Percentiles rank a stretch among this genome's conserved stretches.
These are phyloP conservation scores for Ascochyta rabiei DNA, from an alignment of 2,329 filamentous ascomycete species.

Conservation along the genomic window DNA sequence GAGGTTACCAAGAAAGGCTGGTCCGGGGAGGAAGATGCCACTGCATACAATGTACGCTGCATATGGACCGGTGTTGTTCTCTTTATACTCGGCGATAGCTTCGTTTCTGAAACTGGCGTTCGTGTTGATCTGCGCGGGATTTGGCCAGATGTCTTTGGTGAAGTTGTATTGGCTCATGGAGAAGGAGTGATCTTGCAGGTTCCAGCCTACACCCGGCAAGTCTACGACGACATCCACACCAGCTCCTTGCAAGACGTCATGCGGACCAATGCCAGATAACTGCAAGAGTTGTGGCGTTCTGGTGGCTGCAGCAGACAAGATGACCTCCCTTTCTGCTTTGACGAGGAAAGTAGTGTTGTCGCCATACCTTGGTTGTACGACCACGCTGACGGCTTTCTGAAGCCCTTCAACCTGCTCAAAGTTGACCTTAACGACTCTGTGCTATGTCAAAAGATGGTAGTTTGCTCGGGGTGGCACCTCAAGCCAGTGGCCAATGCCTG, in stretches of 20 bases:
- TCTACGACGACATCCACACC: slow-evolving; percentile 24
- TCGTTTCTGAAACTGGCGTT: slow-evolving; percentile 17
- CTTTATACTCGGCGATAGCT: slow-evolving; percentile 3
- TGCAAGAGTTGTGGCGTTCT: slow-evolving; percentile 68
- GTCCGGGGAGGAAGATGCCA: slow-evolving; percentile 3
- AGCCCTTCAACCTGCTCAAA: slow-evolving; percentile 12
- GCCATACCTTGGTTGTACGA: slow-evolving; percentile 14
- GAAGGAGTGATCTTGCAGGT: slow-evolving; percentile 35
- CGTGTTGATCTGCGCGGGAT: slow-evolving; percentile 2
- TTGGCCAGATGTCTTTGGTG: slow-evolving; percentile 5
- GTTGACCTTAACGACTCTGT: slow-evolving; percentile 23
- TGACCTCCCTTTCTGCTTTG: slow-evolving; percentile 54
- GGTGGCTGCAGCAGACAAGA: slow-evolving; percentile 64
- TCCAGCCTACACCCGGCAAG: slow-evolving; percentile 36
- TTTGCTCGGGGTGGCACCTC: slow-evolving; percentile 33
- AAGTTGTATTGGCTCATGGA: slow-evolving; percentile 1
- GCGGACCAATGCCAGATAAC: slow-evolving; percentile 63
- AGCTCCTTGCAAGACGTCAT: slow-evolving; percentile 10
- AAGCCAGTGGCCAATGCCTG: slow-evolving; percentile 36
- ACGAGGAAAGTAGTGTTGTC: slow-evolving; percentile 8
- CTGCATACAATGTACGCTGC: slow-evolving; percentile 4
- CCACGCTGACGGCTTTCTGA: slow-evolving; percentile 26
- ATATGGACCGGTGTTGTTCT: slow-evolving; percentile 4
- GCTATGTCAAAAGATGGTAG: slow-evolving; percentile 34
- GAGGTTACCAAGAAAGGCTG: not conserved